These are phyloP conservation scores for Teratosphaeria destructans DNA, from an alignment of 2,329 filamentous ascomycete species.

Conservation along the genomic window DNA sequence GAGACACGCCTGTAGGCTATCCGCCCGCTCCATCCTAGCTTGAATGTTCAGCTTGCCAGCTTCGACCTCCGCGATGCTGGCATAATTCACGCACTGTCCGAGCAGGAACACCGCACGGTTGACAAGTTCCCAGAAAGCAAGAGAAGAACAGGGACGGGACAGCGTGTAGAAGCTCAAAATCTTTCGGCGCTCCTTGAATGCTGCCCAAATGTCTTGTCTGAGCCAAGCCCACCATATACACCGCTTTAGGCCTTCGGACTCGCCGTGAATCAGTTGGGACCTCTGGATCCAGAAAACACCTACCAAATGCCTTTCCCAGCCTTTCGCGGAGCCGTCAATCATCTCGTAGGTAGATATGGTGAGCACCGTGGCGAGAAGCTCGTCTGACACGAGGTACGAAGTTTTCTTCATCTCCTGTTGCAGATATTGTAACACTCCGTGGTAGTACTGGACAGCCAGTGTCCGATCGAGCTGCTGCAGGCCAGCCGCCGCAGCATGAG, in stretches of 20 bases:
- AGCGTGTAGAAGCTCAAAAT: conserved; percentile 48
- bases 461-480: conserved; percentile 10
- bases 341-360: conserved; percentile 55
- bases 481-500: background rate
- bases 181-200: conserved; percentile 45
- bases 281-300: conserved; percentile 54
- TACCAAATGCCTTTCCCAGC: conserved; percentile 50
- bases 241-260: conserved; percentile 43
- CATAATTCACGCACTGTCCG: conserved; percentile 46
- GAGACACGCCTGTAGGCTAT: conserved; percentile 35
- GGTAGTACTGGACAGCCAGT: conserved; percentile 42
- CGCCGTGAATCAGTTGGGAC: conserved; percentile 48
- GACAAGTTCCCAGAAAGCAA: conserved; percentile 43
- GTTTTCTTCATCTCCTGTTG: conserved; percentile 47
- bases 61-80: conserved; percentile 37
- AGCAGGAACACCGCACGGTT: conserved; percentile 43
- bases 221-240: conserved; percentile 55
- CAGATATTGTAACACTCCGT: conserved; percentile 50
- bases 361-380: conserved; percentile 47
- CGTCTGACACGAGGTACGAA: conserved; percentile 44
- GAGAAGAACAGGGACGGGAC: conserved; percentile 33
- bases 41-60: conserved; percentile 29
- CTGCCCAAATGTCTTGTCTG: conserved; percentile 52
- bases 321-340: conserved; percentile 45
- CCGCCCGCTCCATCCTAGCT: conserved; percentile 34